These are phyloP conservation scores for Lentinula edodes DNA, from an alignment of 768 basidiomycete genomes.

Conservation along the genomic window DNA sequence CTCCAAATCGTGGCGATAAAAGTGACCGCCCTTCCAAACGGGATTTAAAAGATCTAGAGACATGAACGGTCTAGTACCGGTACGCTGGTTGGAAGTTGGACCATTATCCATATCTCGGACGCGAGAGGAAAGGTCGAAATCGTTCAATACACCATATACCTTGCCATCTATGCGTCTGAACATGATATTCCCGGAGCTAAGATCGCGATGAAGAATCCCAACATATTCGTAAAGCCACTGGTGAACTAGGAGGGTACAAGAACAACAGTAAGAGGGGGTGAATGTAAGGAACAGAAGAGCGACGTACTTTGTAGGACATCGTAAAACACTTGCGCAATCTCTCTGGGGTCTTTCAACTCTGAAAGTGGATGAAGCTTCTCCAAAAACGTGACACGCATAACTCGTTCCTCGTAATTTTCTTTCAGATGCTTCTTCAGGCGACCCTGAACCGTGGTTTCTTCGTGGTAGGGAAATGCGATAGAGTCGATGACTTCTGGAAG, in stretches of 20 bases:
- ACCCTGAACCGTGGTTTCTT: background rate
- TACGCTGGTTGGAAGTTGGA: background rate
- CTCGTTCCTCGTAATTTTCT: background rate
- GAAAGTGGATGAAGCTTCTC: background rate
- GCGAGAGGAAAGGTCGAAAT: conserved; percentile 9
- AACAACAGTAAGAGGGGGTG: too few relatives aligned
- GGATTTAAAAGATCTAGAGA: background rate
- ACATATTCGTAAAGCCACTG: conserved; percentile 3
- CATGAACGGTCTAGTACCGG: conserved; percentile 4
- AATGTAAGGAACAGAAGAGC: background rate
- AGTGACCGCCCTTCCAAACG: background rate
- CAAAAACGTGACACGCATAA: background rate
- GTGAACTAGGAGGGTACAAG: conserved; percentile 2
- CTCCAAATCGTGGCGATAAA: conserved; percentile 8
- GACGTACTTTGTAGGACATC: background rate
- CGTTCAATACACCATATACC: conserved; percentile 9
- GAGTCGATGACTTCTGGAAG: background rate
- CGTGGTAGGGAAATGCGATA: background rate
- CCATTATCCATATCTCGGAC: background rate
- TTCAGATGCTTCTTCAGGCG: background rate
- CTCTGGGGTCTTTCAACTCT: background rate
- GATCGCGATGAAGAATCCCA: conserved; percentile 12
- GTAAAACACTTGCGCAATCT: background rate
- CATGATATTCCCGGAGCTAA: conserved; percentile 13
- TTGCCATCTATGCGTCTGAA: conserved; percentile 10